phyloP scores from a whole-genome alignment of 164 flowering plant species.

The Nymphaea thermarum region DNA sequence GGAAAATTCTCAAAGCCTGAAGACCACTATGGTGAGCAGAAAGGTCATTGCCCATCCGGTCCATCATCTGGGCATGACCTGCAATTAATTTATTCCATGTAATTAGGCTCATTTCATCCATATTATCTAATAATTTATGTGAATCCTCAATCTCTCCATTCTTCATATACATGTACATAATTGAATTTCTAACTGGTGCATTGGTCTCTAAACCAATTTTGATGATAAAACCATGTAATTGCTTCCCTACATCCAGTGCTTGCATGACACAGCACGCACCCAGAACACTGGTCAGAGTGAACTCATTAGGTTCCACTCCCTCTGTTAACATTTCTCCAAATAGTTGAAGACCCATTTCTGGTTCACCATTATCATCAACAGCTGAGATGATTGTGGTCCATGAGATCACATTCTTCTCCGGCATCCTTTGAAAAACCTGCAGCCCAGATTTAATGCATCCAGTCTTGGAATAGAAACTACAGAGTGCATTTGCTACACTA shows the following conservation, averaged over 20 bases:
- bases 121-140: conserved; percentile 34
- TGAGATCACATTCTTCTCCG: conserved; percentile 66
- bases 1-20: conserved; percentile 51
- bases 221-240: conserved; percentile 47
- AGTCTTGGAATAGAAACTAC: conserved; percentile 56
- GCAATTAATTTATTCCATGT: conserved; percentile 88
- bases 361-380: conserved; percentile 51
- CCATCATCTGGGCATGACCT: conserved; percentile 61
- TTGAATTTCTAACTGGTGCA: conserved; percentile 36
- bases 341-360: conserved; percentile 27
- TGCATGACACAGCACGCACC: conserved; percentile 48
- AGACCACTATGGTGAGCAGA: conserved; percentile 37
- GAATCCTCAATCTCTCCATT: conserved; percentile 48
- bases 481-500: conserved; percentile 59
- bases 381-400: conserved; percentile 70
- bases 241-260: conserved; percentile 40
- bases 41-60: conserved; percentile 22
- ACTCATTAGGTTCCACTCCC: conserved; percentile 33
- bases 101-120: conserved; percentile 37
- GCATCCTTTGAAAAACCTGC: conserved; percentile 40
- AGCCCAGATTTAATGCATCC: conserved; percentile 37
- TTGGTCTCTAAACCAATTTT: conserved; percentile 43
- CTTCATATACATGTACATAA: conserved; percentile 75
- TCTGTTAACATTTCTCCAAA: conserved; percentile 39
- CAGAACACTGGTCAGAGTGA: conserved; percentile 48